These are phyloP conservation scores for Pyricularia grisea DNA, from an alignment of 2,329 filamentous ascomycete genomes.

Conservation along the genomic window DNA sequence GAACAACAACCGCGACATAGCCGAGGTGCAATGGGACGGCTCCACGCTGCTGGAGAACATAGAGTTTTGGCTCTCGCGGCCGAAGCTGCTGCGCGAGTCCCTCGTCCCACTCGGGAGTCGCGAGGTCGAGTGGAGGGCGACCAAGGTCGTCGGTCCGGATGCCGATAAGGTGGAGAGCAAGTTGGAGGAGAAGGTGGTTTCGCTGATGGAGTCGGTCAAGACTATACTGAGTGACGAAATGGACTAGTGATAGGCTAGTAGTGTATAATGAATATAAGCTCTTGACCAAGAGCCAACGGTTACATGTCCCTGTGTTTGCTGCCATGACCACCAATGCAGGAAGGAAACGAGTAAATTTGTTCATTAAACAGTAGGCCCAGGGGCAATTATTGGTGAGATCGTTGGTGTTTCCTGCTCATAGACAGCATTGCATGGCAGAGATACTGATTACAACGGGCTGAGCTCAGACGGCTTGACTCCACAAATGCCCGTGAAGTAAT, in stretches of 20 bases:
- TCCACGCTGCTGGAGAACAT: slow-evolving; percentile 68
- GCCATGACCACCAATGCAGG: not conserved
- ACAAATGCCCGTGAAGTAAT: not conserved
- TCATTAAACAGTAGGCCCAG: not conserved
- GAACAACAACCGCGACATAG: slow-evolving; percentile 65
- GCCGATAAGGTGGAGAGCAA: slow-evolving; percentile 45
- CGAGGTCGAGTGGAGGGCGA: slow-evolving; percentile 54
- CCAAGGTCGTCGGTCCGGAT: slow-evolving; percentile 23
- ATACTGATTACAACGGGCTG: no score
- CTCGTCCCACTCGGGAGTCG: slow-evolving; percentile 64
- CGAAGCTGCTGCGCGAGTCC: slow-evolving; percentile 59
- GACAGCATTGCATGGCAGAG: no score
- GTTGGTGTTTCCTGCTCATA: not conserved
- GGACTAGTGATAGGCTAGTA: slow-evolving; percentile 20
- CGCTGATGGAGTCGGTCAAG: slow-evolving; percentile 53
- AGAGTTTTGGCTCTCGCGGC: slow-evolving; percentile 67
- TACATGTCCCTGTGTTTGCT: not conserved
- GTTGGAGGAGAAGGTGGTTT: slow-evolving; percentile 68
- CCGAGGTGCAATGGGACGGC: slow-evolving; percentile 66
- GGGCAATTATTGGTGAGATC: not conserved
- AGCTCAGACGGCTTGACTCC: not conserved
- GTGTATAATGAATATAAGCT: not conserved
- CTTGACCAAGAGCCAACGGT: not conserved
- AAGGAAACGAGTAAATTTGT: not conserved
- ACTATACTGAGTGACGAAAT: slow-evolving; percentile 44